A percentile compares a stretch with the other conserved stretches of the same genome.
Evolutionary conservation across 1,284 basidiomycete species (phyloP).

Genomic region (Rhodotorula mucilaginosa): DNA sequence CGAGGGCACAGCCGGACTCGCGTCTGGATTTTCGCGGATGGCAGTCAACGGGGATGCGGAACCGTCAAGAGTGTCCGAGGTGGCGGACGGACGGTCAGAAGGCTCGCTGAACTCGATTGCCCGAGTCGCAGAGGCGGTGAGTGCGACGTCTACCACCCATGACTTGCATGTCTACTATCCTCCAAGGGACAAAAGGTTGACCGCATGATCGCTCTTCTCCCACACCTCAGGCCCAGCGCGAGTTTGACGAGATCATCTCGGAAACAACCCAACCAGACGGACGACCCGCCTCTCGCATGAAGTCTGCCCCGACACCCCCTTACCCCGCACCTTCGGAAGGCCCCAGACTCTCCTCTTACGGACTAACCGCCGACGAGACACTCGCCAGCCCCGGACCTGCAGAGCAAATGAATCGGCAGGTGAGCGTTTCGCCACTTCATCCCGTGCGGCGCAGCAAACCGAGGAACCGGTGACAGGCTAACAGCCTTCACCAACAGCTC

Average conservation of each 20-base stretch:
- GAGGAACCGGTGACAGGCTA: no score
- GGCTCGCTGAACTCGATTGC: constrained; percentile 22
- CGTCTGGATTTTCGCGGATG: neutral
- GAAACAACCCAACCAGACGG: neutral
- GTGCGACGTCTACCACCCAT: neutral
- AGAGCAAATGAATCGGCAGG: constrained; percentile 4
- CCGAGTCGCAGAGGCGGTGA: constrained; percentile 27
- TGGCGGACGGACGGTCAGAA: neutral
- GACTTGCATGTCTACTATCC: neutral
- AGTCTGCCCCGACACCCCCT: neutral
- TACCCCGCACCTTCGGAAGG: neutral
- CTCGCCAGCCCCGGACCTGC: neutral
- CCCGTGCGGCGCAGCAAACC: no score
- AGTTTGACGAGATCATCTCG: constrained; percentile 29
- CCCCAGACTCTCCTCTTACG: neutral
- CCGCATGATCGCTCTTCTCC: no score
- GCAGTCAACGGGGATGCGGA: neutral
- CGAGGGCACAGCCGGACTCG: neutral
- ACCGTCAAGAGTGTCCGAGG: neutral
- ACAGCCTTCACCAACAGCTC: constrained; percentile 1
- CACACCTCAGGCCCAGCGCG: constrained; percentile 15
- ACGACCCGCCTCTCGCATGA: constrained; percentile 12
- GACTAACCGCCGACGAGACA: neutral
- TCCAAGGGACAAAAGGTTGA: neutral
- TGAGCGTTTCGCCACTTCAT: no score